Base-by-base conservation (phyloP, 805 yeast genomes). In the Hyphopichia homilentoma region DNA sequence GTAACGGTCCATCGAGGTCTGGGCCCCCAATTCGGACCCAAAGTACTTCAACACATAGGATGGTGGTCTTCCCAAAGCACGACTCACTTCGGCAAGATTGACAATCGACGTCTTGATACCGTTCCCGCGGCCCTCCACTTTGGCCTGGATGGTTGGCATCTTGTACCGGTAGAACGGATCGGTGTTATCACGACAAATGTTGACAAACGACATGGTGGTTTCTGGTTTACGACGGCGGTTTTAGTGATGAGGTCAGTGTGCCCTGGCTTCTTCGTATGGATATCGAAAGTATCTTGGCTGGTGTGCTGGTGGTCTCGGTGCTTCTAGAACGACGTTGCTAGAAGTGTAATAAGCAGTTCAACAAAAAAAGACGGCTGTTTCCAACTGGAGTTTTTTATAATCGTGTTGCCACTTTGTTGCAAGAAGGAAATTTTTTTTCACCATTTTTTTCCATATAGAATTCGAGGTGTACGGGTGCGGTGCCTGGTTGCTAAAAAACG, bases 91-190 rank as follows among this genome's bases (percentile, higher is more conserved):
- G 24, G 84, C 68, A 34, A 87, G 79, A 65, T 93, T 93, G 46
- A 87, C 77, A 36, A 93, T 81, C 34, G 90, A 94, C 16, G 98
- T 93, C 62, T 88, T 89, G 67, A 93, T 93, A 80, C 98, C 98
- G 69, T 93, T 93, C 70, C 98, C 98, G 60, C 96, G 79, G 63
- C 98, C 98, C 70, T 93, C 97, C 45, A 86, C 86, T 75, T 93
- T 93, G 48, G 96, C 85, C 68, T 85, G 94, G 65, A 93, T 82
- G 26, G 94, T 84, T 57, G 98, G 98, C 98, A 93, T 93, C 72
- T 93, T 93, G 68, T 93, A 93, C 72, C 98, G 96, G 79, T 93
- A 93, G 64, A 93, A 93, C 27, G 97, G 97, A 70, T 93, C 98
- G 54, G 84, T 80, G 72, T 90, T 93, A 56, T 88, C 96, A 73